Percentiles rank a stretch among this genome's conserved stretches.
phyloP scores from a whole-genome alignment of 306 rosid genomes.

The Gleditsia sinensis region DNA sequence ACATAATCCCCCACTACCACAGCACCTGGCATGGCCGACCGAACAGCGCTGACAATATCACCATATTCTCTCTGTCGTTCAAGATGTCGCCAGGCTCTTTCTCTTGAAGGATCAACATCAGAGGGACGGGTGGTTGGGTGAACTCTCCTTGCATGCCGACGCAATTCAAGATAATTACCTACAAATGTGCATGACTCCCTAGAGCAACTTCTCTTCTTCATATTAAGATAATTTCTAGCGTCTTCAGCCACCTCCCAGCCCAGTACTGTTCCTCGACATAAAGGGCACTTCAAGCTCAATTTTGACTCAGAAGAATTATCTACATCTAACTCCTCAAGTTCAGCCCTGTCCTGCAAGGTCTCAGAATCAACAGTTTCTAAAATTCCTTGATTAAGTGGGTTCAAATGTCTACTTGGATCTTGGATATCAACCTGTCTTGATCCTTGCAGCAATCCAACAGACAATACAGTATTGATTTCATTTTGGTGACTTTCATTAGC shows the following conservation, averaged over 20 bases:
- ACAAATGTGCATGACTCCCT: constrained; percentile 81
- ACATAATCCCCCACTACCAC: constrained; percentile 86
- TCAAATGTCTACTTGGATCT: constrained; percentile 66
- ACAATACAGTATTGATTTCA: constrained; percentile 64
- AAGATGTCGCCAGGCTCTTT: constrained; percentile 77
- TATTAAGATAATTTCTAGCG: constrained; percentile 78
- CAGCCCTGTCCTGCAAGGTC: constrained; percentile 69
- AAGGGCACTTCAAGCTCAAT: constrained; percentile 74
- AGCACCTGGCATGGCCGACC: constrained; percentile 86
- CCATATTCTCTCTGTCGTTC: constrained; percentile 91
- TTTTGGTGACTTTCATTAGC: constrained; percentile 61
- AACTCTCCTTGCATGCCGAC: constrained; percentile 89
- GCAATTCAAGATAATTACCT: constrained; percentile 85
- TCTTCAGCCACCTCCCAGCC: constrained; percentile 92
- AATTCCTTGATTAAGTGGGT: constrained; percentile 57
- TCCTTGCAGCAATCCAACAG: constrained; percentile 70
- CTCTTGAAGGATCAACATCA: constrained; percentile 74
- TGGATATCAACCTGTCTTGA: constrained; percentile 62
- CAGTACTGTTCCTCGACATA: constrained; percentile 77
- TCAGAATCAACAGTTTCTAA: constrained; percentile 79
- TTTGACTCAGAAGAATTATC: constrained; percentile 64
- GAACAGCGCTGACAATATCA: constrained; percentile 89
- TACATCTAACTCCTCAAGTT: constrained; percentile 57
- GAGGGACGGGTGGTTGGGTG: constrained; percentile 85
- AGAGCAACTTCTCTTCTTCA: constrained; percentile 90